A percentile compares a stretch with the other conserved stretches of the same genome.
Evolutionary conservation across 495 filamentous ascomycete species (phyloP).

Genomic region (Lophiostoma macrostomum): DNA sequence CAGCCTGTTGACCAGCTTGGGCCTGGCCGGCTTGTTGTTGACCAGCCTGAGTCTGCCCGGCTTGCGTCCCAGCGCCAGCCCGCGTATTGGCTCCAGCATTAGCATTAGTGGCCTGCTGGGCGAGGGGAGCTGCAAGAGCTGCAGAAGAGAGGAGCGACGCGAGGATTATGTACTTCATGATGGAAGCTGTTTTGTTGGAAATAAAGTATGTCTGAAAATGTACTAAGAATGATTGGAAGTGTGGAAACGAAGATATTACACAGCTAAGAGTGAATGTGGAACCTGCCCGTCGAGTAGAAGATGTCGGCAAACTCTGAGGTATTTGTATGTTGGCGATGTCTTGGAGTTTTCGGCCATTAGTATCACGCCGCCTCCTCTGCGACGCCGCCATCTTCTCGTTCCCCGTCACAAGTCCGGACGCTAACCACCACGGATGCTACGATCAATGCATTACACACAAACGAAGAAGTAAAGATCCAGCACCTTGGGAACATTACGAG

Average conservation of each 20-base stretch:
- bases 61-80: not conserved
- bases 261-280: slow-evolving; percentile 9
- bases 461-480: too few species aligned
- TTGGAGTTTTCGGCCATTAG: slow-evolving; percentile 5
- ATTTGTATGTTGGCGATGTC: slow-evolving; percentile 1
- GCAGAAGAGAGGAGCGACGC: slow-evolving; percentile 15
- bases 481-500: not conserved
- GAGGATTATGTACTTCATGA: slow-evolving; percentile 27
- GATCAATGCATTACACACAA: too few species aligned
- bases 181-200: too few species aligned
- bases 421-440: too few species aligned
- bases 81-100: slow-evolving; percentile 7
- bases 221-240: not conserved
- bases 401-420: too few species aligned
- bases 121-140: slow-evolving; percentile 14
- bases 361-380: too few species aligned
- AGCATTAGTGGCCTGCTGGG: slow-evolving; percentile 9
- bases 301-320: not conserved
- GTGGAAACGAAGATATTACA: not conserved
- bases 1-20: not conserved
- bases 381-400: too few species aligned
- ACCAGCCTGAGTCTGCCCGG: not conserved
- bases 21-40: slow-evolving; percentile 7
- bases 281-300: slow-evolving; percentile 7
- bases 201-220: too few species aligned